Base-by-base conservation (phyloP, 495 filamentous ascomycete genomes). In the Aspergillus conjunctus region DNA sequence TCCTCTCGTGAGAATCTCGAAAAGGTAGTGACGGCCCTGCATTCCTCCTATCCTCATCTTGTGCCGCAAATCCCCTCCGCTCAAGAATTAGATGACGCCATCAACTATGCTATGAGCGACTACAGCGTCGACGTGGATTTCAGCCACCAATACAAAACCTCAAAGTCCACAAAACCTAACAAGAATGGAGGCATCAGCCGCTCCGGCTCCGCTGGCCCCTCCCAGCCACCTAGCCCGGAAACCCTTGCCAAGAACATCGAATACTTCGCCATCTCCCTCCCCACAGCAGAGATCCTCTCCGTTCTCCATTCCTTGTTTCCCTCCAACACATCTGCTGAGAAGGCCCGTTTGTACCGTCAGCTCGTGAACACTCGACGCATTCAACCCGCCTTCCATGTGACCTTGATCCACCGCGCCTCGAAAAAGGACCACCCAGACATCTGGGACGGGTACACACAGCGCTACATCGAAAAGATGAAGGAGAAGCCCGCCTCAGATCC, bases 311-410 rank as follows among this genome's bases (percentile, higher is more conserved):
- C 83, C 54, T 73, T 85, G 39, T 98, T 98, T 72, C 50, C 66
- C 30, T 51, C 66, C 4, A 56, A 63, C 68, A 78, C 59, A 61
- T 69, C 39, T 17, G 59, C 66, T 59, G 81, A 34, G 68, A 80
- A 55, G 78, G 73, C 85, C 4, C 82, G 79, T 31, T 87, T 97
- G 63, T 98, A 88, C 81, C 80, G 85, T 61, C 83, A 90, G 46
- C 87, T 98, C 26, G 79, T 90, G 63, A 79, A 86, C 43, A 76
- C 79, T 1, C 82, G 87, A 22, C 90, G 94, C 52, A 71, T 98
- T 18, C 94, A 98, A 71, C 66, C 83, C 33, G 74, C 83, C n/a
- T 98, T 97, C 76, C 94, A 98, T 72, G 88, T 98, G 56, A 98
- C 94, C 0, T 83, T 98, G 14, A 91, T 96, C 69, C 94, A 98